Evolutionary conservation across 805 yeast genomes (phyloP).

Genomic region (Saturnispora mendoncae): DNA sequence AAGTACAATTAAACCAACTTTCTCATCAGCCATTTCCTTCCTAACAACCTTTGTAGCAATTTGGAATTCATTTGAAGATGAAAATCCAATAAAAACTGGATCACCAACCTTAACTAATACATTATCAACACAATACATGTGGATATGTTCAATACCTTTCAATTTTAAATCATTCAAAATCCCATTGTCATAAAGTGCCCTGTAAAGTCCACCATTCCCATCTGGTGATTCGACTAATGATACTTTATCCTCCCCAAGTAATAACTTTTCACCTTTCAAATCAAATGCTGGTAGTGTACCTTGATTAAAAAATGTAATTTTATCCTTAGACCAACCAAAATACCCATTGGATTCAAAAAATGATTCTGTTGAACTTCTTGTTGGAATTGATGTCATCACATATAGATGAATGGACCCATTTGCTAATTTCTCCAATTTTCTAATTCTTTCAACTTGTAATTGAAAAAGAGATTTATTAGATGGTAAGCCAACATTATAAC

Average conservation of each 20-base stretch:
- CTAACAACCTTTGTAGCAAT: slow-evolving; percentile 93
- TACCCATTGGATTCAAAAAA: slow-evolving; percentile 54
- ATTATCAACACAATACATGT: slow-evolving; percentile 96
- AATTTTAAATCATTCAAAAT: slow-evolving; percentile 57
- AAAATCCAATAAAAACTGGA: slow-evolving; percentile 81
- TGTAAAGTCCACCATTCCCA: slow-evolving; percentile 96
- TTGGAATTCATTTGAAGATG: slow-evolving; percentile 55
- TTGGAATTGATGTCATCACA: slow-evolving; percentile 91
- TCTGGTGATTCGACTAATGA: slow-evolving; percentile 82
- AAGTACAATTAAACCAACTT: slow-evolving; percentile 85
- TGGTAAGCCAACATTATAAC: slow-evolving; percentile 80
- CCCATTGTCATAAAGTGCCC: slow-evolving; percentile 59
- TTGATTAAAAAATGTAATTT: slow-evolving; percentile 80
- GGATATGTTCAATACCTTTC: slow-evolving; percentile 78
- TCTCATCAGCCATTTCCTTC: slow-evolving; percentile 77
- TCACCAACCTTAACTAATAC: slow-evolving; percentile 88
- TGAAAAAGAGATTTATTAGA: slow-evolving; percentile 80
- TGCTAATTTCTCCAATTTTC: slow-evolving; percentile 53
- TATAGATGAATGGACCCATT: slow-evolving; percentile 60
- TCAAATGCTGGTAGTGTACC: slow-evolving; percentile 90
- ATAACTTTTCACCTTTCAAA: slow-evolving; percentile 57
- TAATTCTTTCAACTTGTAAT: slow-evolving; percentile 82
- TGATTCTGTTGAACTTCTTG: slow-evolving; percentile 62
- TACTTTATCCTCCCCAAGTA: slow-evolving; percentile 43
- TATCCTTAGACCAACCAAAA: slow-evolving; percentile 59